Evolutionary conservation across 2,329 filamentous ascomycete genomes (phyloP).

Genomic region (Epicoccum sorghinum): DNA sequence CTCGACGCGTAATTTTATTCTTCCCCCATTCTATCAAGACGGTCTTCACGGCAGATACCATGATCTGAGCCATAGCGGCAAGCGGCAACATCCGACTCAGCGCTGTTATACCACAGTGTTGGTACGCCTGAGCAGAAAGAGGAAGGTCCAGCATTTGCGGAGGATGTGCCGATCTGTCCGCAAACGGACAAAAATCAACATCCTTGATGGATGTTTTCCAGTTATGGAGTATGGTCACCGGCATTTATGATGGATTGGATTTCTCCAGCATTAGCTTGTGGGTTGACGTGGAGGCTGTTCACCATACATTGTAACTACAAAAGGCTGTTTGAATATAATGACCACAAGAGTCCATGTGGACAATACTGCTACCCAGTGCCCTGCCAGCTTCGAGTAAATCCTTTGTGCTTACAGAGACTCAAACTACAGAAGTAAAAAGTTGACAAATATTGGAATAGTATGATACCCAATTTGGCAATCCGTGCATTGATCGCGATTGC

Average conservation of each 20-base stretch:
- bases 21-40: slow-evolving; percentile 25
- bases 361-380: too few relatives aligned
- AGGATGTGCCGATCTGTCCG: slow-evolving; percentile 2
- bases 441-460: too few relatives aligned
- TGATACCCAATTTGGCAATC: too few relatives aligned
- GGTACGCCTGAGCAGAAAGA: not conserved
- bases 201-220: slow-evolving; percentile 1
- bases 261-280: slow-evolving; percentile 20
- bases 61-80: slow-evolving; percentile 11
- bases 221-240: slow-evolving; percentile 4
- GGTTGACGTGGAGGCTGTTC: not conserved
- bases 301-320: slow-evolving; percentile 5
- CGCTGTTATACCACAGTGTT: not conserved
- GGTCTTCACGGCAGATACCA: slow-evolving; percentile 29
- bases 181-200: slow-evolving; percentile 15
- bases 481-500: too few relatives aligned
- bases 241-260: slow-evolving; percentile 3
- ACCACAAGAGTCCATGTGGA: not conserved
- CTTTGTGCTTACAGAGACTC: too few relatives aligned
- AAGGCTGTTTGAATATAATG: slow-evolving; percentile 7
- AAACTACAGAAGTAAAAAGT: too few relatives aligned
- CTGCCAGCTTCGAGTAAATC: too few relatives aligned
- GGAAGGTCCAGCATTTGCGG: not conserved
- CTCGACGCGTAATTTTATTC: slow-evolving; percentile 24
- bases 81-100: slow-evolving; percentile 4